Evolutionary conservation across 2,329 filamentous ascomycete species (phyloP), one percentile per base, ranked within the genome.

Genomic region (Fusarium tuaranense): DNA sequence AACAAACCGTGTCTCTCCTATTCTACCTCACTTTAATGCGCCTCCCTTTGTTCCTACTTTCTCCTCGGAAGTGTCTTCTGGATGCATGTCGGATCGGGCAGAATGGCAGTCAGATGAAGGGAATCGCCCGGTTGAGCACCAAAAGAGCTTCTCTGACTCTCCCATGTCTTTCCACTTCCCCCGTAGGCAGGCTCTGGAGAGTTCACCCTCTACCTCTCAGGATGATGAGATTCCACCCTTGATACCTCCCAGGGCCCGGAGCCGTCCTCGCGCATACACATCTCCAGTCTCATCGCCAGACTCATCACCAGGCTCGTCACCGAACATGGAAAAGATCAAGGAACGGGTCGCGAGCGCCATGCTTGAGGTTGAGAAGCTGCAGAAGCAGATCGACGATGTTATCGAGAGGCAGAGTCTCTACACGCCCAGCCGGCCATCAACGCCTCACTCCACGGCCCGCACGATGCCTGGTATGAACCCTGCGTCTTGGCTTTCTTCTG

Each of bases 321-420:
- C 87, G 6, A 84, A 85, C 67, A 84, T 88, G 70, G 87, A 90
- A 32, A 79, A 79, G 16, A 87, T 91, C 64, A 87, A 88, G 60
- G 87, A 89, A 72, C 84, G 88, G 48, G 88, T 91, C 53, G 89
- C 89, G 34, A 86, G 83, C 69, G 89, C 88, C 59, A 87, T 91
- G 83, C 82, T 89, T 64, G 90, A 92, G 78, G 84, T 89, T 71
- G 91, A 92, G 65, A 84, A 83, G 66, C 80, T 91, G 51, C 86
- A 92, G 80, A 87, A 86, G 67, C 86, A 90, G 73, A 91, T 92
- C 63, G 88, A 92, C 63, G 86, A 88, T 61, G 84, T 89, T 25
- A 86, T 91, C 27, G 89, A 91, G 83, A 87, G 89, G 69, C 89
- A 90, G 81, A 92, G 88, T 79, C 81, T 91, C 38, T 91, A 90